Base-by-base conservation (phyloP, 2,329 filamentous ascomycete genomes). In the Neofusicoccum laricinum region DNA sequence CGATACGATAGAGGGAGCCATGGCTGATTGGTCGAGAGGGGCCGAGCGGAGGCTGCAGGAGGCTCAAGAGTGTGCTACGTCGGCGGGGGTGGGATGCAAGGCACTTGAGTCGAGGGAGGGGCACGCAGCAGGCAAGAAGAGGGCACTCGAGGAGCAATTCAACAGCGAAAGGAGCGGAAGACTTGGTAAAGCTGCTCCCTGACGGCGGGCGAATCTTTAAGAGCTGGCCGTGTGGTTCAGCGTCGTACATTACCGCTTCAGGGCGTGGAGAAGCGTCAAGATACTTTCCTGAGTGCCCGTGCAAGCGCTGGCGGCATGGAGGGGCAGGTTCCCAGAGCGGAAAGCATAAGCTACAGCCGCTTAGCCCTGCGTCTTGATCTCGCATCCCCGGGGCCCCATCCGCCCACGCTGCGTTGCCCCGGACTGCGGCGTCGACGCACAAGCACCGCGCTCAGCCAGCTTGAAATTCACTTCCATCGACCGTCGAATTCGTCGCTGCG, bases 171-270 rank as follows among this genome's bases (percentile, higher is more conserved):
- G 41, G 30, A 21, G 43, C 41, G 55, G 25, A 46, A 46, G 41
- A 36, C 25, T n/a, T 4, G 17, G 4, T 15, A 59, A 55, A 38
- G 25, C 11, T 34, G 4, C 15, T 11, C 12, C 30, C 19, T 36
- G 25, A 21, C 15, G 30, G 55, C 55, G 40, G 38, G 30, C 41
- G 40, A 34, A 10, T 19, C 30, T 46, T 58, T 59, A 59, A 59
- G 30, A 46, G 55, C 30, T 34, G n/a, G 25, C 6, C 25, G n/a
- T 36, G 25, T 48, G n/a, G 11, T 6, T n/a, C 40, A 59, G 55
- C 55, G 55, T 59, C 55, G 38, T 59, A 59, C 55, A 59, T 59
- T 59, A 36, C 55, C 55, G 41, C 55, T 21, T 59, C 55, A 21
- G 30, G 40, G 41, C 55, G 55, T 59, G 55, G 55, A 17, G 55